Evolutionary conservation across 2,329 filamentous ascomycete genomes (phyloP), one percentile per base, ranked within the genome.

Genomic region (Tolypocladium cylindrosporum): DNA sequence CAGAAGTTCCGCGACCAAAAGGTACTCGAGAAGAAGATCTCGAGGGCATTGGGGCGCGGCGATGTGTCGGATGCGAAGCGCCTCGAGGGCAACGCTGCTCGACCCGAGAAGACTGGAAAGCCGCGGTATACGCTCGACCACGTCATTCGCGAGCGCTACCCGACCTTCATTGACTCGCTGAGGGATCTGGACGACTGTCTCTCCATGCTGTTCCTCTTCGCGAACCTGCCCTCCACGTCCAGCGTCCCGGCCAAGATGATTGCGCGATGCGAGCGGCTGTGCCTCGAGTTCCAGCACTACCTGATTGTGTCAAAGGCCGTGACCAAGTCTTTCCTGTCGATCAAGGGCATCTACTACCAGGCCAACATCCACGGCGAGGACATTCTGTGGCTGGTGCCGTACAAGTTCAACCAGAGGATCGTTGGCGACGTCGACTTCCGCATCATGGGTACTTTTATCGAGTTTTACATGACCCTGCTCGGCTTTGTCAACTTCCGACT

Each of bases 321-420:
- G 66, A 89, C 90, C 69, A 97, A 97, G 78, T 96, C 92, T 0
- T 99, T 99, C 78, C 77, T 99, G 63, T 96, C 91, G 1, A 97
- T 99, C 76, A 99, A 99, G 81, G 94, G 94, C 61, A 97, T 99
- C 68, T 99, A 99, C 79, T 99, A 97, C 76, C 93, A 97, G 77
- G 94, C 93, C 31, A 97, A 88, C 55, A 95, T 99, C 61, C 91
- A 97, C 73, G 94, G 94, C 54, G 92, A 99, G 76, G 93, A 97
- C 68, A 89, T 99, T 55, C 80, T 97, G 64, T 99, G 94, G 94
- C 81, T 99, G 43, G 93, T 97, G 13, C 94, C 94, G 1, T 99
- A 99, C 79, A 91, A 91, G 73, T 99, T 99, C 76, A 96, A 97
- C 69, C 94, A 99, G 79, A 83, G 90, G 65, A 87, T 96, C 16